These are phyloP conservation scores for Penicillium sp. DNA, from an alignment of 2,329 filamentous ascomycete species.

Conservation along the genomic window DNA sequence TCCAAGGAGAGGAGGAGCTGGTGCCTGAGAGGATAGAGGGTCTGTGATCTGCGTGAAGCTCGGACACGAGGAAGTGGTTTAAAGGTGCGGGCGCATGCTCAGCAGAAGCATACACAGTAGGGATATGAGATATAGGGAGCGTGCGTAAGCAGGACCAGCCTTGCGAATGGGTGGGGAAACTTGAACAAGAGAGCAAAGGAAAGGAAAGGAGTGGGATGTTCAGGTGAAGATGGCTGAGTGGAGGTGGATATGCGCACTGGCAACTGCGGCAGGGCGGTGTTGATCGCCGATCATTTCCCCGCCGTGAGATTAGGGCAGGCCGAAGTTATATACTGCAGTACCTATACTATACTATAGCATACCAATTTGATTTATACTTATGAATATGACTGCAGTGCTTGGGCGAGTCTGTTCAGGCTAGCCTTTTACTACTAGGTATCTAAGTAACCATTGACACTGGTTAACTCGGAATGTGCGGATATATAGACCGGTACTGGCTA, in stretches of 20 bases:
- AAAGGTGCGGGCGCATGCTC: conserved; percentile 17
- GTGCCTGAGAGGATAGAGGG: neutral
- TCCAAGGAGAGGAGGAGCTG: neutral
- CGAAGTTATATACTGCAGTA: no score
- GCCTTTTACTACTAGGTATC: no score
- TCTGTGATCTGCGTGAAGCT: conserved; percentile 9
- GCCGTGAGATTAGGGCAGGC: neutral
- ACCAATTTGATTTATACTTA: neutral
- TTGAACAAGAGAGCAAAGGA: neutral
- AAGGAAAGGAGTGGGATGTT: neutral
- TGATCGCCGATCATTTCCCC: conserved; percentile 21
- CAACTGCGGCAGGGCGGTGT: conserved; percentile 13
- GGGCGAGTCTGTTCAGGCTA: no score
- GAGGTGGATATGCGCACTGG: conserved; percentile 9
- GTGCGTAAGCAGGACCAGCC: conserved; percentile 40
- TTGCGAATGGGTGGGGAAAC: conserved; percentile 13
- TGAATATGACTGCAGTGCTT: no score
- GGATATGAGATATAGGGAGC: conserved; percentile 13
- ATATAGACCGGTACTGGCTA: no score
- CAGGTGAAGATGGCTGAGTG: conserved; percentile 7
- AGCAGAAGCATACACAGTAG: conserved; percentile 9
- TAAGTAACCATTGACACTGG: no score
- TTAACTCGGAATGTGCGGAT: no score
- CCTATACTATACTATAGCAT: neutral
- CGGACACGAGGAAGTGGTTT: conserved; percentile 3